phyloP scores from a whole-genome alignment of 169 alveolate genomes.

The Eimeria acervulina region DNA sequence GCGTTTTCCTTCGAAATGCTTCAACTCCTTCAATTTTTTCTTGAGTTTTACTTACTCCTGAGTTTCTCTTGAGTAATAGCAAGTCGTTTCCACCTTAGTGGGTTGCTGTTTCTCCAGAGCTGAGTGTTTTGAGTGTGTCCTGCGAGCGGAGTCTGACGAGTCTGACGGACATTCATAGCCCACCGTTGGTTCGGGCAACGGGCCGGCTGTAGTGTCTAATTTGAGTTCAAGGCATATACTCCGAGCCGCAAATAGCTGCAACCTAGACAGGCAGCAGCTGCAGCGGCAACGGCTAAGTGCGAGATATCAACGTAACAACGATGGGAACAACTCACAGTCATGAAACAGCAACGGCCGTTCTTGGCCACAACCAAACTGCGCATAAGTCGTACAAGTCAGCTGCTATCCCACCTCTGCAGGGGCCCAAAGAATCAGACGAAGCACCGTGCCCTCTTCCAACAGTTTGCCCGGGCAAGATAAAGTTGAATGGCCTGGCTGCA shows the following conservation, averaged over 20 bases:
- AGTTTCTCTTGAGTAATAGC: neutral
- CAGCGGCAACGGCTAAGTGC: neutral
- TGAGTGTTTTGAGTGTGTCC: neutral
- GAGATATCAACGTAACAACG: neutral
- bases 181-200: neutral
- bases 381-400: neutral
- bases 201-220: neutral
- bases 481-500: slow-evolving; percentile 42
- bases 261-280: slow-evolving; percentile 6
- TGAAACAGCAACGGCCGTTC: neutral
- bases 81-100: neutral
- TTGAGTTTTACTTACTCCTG: too few species aligned
- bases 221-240: neutral
- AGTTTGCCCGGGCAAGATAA: neutral
- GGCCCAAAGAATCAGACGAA: neutral
- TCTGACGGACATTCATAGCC: neutral
- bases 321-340: slow-evolving; percentile 58
- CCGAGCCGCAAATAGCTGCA: slow-evolving; percentile 31
- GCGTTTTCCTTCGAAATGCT: neutral
- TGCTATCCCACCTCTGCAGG: neutral
- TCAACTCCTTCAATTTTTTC: neutral
- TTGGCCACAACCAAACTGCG: slow-evolving; percentile 9
- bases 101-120: neutral
- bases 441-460: neutral
- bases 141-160: slow-evolving; percentile 30